Conservation (phyloP, 202 grass and related monocot genomes). For the Cymbopogon flexuosus region DNA sequence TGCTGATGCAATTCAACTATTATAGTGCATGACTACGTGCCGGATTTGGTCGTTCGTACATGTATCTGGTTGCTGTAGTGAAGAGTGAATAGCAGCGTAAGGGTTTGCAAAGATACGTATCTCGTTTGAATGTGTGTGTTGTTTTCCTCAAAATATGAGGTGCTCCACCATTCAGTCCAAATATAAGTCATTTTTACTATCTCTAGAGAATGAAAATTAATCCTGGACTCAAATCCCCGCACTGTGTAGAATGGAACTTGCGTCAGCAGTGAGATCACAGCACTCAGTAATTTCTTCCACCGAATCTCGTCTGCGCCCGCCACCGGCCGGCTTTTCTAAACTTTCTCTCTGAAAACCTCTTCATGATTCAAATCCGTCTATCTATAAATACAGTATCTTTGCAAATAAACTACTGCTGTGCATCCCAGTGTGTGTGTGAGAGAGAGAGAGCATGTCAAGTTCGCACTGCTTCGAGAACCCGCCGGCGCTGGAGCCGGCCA, state of each 20-base stretch:
- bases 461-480: constrained; percentile 74
- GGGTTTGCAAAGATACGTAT: too few relatives aligned
- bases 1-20: too few relatives aligned
- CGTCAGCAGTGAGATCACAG: not conserved
- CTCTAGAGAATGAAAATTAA: too few relatives aligned
- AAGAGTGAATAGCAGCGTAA: too few relatives aligned
- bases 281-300: not conserved
- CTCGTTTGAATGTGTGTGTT: too few relatives aligned
- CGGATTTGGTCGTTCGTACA: too few relatives aligned
- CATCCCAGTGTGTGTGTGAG: not conserved
- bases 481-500: constrained; percentile 43
- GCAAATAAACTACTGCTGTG: not conserved
- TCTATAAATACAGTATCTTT: not conserved
- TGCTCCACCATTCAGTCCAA: too few relatives aligned
- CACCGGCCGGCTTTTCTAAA: not conserved
- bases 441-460: constrained; percentile 37
- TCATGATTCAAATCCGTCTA: not conserved
- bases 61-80: too few relatives aligned
- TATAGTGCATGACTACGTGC: too few relatives aligned
- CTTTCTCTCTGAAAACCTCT: not conserved
- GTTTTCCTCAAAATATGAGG: too few relatives aligned
- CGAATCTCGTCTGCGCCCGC: not conserved
- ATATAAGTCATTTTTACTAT: too few relatives aligned
- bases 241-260: not conserved
- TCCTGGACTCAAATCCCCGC: not conserved